Conservation (phyloP, 1,139 yeast genomes). For the Sugiyamaella xylanicola region DNA sequence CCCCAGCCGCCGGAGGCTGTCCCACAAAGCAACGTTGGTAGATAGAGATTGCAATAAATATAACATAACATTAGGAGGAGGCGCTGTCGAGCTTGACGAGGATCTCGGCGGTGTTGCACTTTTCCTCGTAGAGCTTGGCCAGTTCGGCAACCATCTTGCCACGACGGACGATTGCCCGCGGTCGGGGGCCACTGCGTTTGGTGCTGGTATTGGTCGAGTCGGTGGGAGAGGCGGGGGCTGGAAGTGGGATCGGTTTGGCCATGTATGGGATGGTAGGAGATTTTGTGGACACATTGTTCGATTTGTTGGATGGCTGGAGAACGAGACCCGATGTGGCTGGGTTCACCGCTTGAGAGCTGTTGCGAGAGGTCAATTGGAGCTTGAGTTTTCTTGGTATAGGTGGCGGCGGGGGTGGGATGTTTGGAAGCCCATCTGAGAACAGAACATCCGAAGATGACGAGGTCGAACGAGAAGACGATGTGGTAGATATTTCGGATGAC, state of each 20-base stretch:
- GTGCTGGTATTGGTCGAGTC: neutral
- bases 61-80: too few relatives aligned
- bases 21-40: too few relatives aligned
- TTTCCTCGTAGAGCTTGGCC: slow-evolving; percentile 40
- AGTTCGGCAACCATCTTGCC: slow-evolving; percentile 42
- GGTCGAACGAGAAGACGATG: slow-evolving; percentile 9
- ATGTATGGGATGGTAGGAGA: slow-evolving; percentile 9
- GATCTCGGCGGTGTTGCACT: slow-evolving; percentile 32
- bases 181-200: slow-evolving; percentile 23
- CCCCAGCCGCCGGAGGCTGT: too few relatives aligned
- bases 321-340: neutral
- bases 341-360: neutral
- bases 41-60: too few relatives aligned
- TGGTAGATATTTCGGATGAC: slow-evolving; percentile 4
- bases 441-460: neutral
- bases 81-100: slow-evolving; percentile 27
- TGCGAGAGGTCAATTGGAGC: neutral
- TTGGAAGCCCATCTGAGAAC: neutral
- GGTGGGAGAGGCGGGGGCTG: slow-evolving; percentile 12
- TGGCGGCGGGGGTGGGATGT: slow-evolving; percentile 23
- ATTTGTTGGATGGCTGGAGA: slow-evolving; percentile 7
- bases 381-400: slow-evolving; percentile 24
- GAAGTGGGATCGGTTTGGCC: slow-evolving; percentile 14
- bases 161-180: slow-evolving; percentile 30
- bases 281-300: slow-evolving; percentile 9